These are phyloP conservation scores for Hyaloscypha hepaticicola DNA, from an alignment of 495 filamentous ascomycete species.

Conservation along the genomic window DNA sequence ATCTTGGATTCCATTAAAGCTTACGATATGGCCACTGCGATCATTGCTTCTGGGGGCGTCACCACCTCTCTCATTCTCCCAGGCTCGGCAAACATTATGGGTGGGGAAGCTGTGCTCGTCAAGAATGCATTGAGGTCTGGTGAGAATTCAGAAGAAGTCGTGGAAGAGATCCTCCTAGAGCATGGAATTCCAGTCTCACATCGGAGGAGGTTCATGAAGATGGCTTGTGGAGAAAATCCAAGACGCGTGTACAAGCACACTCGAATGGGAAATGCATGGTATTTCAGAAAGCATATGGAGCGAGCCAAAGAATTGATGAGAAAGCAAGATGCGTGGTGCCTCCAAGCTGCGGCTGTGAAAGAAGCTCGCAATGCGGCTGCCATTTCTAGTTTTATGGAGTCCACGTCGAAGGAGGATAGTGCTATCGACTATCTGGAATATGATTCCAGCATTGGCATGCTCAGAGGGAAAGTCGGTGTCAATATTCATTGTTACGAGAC, in stretches of 20 bases:
- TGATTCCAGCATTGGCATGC: conserved; percentile 57
- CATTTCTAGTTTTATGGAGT: conserved; percentile 20
- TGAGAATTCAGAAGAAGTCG: conserved; percentile 51
- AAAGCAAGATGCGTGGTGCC: conserved; percentile 61
- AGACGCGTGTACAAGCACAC: conserved; percentile 53
- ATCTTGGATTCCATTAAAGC: conserved; percentile 56
- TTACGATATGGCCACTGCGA: conserved; percentile 51
- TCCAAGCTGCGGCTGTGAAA: conserved; percentile 41
- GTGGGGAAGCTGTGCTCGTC: conserved; percentile 62
- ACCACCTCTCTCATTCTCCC: conserved; percentile 65
- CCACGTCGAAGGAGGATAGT: conserved; percentile 9
- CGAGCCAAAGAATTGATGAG: conserved; percentile 49
- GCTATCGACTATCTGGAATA: conserved; percentile 49
- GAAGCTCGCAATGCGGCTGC: conserved; percentile 30
- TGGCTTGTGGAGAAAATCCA: conserved; percentile 70
- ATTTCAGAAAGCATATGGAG: conserved; percentile 61
- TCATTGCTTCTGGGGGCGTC: conserved; percentile 67
- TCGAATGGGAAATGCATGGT: conserved; percentile 59
- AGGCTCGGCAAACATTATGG: conserved; percentile 65
- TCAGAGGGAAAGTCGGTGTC: conserved; percentile 59
- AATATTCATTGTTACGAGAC: conserved; percentile 70
- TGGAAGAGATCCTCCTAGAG: conserved; percentile 51
- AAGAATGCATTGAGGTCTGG: conserved; percentile 54
- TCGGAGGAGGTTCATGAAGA: conserved; percentile 60
- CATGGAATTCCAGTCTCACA: conserved; percentile 39